A percentile compares a stretch with the other conserved stretches of the same genome.
phyloP scores from a whole-genome alignment of 1,284 basidiomycete genomes.

The Neolentinus lepideus region DNA sequence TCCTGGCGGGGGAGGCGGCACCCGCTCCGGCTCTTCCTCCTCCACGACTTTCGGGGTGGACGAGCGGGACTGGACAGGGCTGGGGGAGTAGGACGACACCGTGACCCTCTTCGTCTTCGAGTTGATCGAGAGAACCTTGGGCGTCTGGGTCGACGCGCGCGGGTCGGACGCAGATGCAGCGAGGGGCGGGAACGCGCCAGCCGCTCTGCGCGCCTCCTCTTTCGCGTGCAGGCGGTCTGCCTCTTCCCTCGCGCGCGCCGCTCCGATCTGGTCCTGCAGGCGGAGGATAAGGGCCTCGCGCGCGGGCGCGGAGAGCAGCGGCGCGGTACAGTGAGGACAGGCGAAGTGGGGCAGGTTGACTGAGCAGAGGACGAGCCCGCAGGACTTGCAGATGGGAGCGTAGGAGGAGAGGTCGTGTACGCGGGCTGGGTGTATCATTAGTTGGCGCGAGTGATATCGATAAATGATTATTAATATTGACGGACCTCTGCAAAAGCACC shows the following conservation, averaged over 20 bases:
- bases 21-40: slow-evolving; percentile 27
- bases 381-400: slow-evolving; percentile 46
- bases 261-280: slow-evolving; percentile 36
- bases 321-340: slow-evolving; percentile 48
- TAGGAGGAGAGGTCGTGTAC: slow-evolving; percentile 48
- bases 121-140: slow-evolving; percentile 57
- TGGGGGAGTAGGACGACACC: slow-evolving; percentile 39
- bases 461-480: too few relatives aligned
- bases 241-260: slow-evolving; percentile 40
- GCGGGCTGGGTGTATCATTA: slow-evolving; percentile 34
- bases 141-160: slow-evolving; percentile 28
- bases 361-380: slow-evolving; percentile 56
- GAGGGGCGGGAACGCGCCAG: slow-evolving; percentile 59
- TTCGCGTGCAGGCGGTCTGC: slow-evolving; percentile 34
- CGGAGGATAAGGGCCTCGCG: slow-evolving; percentile 30
- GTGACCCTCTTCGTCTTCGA: slow-evolving; percentile 42
- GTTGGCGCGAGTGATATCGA: not conserved
- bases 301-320: slow-evolving; percentile 28
- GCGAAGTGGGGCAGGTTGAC: slow-evolving; percentile 46
- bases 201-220: slow-evolving; percentile 40
- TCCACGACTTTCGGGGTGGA: slow-evolving; percentile 21
- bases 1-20: slow-evolving; percentile 33
- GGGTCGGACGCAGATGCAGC: slow-evolving; percentile 17
- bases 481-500: slow-evolving; percentile 64
- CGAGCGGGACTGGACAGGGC: slow-evolving; percentile 27